A percentile compares a stretch with the other conserved stretches of the same genome.
phyloP scores from a whole-genome alignment of 1,139 yeast genomes.

The Kodamaea ohmeri region DNA sequence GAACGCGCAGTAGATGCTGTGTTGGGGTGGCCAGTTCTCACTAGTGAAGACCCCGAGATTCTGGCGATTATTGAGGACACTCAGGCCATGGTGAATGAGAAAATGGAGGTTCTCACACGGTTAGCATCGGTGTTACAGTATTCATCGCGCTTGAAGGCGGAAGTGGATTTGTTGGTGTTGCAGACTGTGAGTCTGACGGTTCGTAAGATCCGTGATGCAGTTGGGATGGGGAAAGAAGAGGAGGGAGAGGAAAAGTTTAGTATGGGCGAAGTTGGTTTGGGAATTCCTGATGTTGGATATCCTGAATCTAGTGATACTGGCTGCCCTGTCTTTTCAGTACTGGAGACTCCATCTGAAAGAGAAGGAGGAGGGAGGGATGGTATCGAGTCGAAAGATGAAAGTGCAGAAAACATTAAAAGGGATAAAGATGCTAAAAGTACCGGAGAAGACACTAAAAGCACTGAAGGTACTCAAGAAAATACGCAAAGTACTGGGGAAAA shows the following conservation, averaged over 20 bases:
- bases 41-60: slow-evolving; percentile 64
- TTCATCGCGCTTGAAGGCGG: slow-evolving; percentile 75
- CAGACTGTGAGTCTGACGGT: slow-evolving; percentile 66
- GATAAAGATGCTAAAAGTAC: too few relatives aligned
- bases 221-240: slow-evolving; percentile 19
- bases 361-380: too few relatives aligned
- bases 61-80: slow-evolving; percentile 67
- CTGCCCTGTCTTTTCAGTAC: too few relatives aligned
- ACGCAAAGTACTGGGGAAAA: too few relatives aligned
- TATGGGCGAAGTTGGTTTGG: too few relatives aligned
- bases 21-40: slow-evolving; percentile 52
- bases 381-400: too few relatives aligned
- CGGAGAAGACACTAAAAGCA: background rate
- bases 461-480: background rate
- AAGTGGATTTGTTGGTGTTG: slow-evolving; percentile 73
- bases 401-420: too few relatives aligned
- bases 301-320: too few relatives aligned
- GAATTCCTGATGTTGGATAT: too few relatives aligned
- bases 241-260: too few relatives aligned
- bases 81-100: slow-evolving; percentile 55
- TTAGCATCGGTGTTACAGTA: slow-evolving; percentile 75
- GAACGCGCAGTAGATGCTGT: slow-evolving; percentile 61
- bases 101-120: slow-evolving; percentile 72
- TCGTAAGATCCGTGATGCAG: slow-evolving; percentile 35
- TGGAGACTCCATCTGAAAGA: too few relatives aligned